Percentiles rank a stretch among this genome's conserved stretches.
phyloP scores from a whole-genome alignment of 371 early-diverging fungal genomes.

The Circinella minor region DNA sequence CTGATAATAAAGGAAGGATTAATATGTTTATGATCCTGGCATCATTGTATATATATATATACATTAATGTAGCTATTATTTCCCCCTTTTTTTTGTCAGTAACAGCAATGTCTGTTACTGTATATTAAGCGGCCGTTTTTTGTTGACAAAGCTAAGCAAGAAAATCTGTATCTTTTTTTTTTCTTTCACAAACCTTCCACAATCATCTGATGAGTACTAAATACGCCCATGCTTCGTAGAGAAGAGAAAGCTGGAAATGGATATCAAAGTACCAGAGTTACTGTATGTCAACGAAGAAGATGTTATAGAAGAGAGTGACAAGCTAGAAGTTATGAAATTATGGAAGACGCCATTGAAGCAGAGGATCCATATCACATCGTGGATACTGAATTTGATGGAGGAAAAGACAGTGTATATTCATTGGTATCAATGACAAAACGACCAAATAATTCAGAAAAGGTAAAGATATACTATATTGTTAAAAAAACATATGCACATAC shows the following conservation, averaged over 20 bases:
- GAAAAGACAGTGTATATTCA: not conserved
- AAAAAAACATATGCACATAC: not conserved
- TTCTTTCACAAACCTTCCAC: too few species aligned
- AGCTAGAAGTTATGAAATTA: slow-evolving; percentile 2
- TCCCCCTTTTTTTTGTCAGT: too few species aligned
- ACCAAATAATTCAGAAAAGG: slow-evolving; percentile 2
- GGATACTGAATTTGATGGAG: not conserved
- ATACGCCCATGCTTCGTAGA: too few species aligned
- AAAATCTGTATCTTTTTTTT: not conserved
- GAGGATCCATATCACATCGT: not conserved
- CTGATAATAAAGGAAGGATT: too few species aligned
- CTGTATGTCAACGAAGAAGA: too few species aligned
- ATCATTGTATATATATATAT: too few species aligned
- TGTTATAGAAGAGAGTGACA: not conserved
- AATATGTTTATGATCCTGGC: too few species aligned
- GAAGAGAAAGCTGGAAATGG: too few species aligned
- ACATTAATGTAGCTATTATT: too few species aligned
- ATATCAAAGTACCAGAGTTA: too few species aligned
- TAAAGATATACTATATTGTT: not conserved
- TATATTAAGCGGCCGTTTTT: not conserved
- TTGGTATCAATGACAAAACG: not conserved
- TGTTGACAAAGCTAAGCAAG: slow-evolving; percentile 2
- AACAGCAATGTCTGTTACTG: too few species aligned
- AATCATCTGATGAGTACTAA: not conserved
- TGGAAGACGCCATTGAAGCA: not conserved